Evolutionary conservation across 2,329 filamentous ascomycete genomes (phyloP).

Genomic region (Stromatinia cepivora): DNA sequence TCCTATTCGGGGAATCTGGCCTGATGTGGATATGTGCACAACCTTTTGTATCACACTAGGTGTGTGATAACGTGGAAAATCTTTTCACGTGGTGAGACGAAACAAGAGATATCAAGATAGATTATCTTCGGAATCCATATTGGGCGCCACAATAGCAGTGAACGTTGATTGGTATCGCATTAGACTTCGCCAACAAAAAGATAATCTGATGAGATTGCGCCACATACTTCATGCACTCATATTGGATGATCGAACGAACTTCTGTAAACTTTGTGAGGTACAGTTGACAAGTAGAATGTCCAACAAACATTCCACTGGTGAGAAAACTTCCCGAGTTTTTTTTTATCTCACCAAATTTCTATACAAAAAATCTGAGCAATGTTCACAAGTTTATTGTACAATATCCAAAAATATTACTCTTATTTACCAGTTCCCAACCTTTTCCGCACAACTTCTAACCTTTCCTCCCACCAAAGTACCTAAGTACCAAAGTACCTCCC

Average conservation of each 20-base stretch:
- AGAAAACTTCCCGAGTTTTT: background rate
- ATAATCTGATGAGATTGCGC: constrained; percentile 14
- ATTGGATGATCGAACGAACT: background rate
- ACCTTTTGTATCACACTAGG: background rate
- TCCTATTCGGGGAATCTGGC: background rate
- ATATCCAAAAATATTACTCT: background rate
- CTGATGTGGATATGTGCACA: background rate
- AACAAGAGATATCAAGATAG: background rate
- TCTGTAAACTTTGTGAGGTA: background rate
- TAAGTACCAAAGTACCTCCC: background rate
- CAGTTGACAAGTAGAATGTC: background rate
- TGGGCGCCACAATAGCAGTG: background rate
- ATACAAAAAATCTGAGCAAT: no score
- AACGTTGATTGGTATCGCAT: background rate
- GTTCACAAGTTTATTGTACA: background rate
- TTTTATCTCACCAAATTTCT: no score
- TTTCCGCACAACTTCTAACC: background rate
- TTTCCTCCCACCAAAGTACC: background rate
- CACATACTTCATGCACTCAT: background rate
- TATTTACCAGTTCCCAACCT: background rate
- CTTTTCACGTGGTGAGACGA: constrained; percentile 14
- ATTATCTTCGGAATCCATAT: constrained; percentile 4
- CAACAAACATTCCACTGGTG: background rate
- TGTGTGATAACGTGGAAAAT: constrained; percentile 19
- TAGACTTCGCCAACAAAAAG: background rate